Conservation (phyloP, 116 monocot genomes). For the Trichopus zeylanicus region DNA sequence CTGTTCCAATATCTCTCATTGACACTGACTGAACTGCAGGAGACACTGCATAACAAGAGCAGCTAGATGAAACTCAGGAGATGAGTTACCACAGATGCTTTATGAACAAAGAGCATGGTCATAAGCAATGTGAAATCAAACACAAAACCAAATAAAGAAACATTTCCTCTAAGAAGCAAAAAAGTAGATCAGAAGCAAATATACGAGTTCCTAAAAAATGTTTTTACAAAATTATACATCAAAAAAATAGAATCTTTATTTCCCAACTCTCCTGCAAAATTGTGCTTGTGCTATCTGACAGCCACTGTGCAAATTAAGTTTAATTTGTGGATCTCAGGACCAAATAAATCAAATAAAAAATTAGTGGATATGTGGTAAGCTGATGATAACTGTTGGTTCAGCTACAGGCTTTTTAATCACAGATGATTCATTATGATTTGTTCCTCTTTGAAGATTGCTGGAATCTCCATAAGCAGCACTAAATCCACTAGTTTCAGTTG, state of each 20-base stretch:
- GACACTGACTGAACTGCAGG: slow-evolving; percentile 36
- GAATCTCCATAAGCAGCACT: slow-evolving; percentile 10
- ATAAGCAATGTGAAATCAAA: too few relatives aligned
- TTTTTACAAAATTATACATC: too few relatives aligned
- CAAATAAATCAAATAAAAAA: not conserved
- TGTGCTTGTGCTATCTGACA: too few relatives aligned
- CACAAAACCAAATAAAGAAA: too few relatives aligned
- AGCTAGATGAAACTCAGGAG: not conserved
- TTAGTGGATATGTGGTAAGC: not conserved
- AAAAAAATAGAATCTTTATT: too few relatives aligned
- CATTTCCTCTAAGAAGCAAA: not conserved
- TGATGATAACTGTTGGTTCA: slow-evolving; percentile 23
- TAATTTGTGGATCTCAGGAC: not conserved
- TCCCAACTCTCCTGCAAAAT: too few relatives aligned
- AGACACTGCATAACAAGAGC: slow-evolving; percentile 14
- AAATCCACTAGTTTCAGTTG: slow-evolving; percentile 5
- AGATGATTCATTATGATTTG: slow-evolving; percentile 17
- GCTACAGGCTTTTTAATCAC: slow-evolving; percentile 4
- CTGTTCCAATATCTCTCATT: slow-evolving; percentile 86
- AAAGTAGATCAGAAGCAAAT: not conserved
- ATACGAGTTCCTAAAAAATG: not conserved
- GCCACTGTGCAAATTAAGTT: too few relatives aligned
- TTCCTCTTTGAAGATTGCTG: slow-evolving; percentile 9
- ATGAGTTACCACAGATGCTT: too few relatives aligned
- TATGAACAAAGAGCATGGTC: too few relatives aligned